These are phyloP conservation scores for grape (Vitis vinifera) DNA, from an alignment of 164 flowering plant genomes.

Conservation along the genomic window ASM3070453v1 NC_081810.1:18466001-18466500, in stretches of 20 bases:
- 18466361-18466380: constrained; percentile 4
- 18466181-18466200: no score
- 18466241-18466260: constrained; percentile 81
- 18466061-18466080: no score
- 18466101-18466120: no score
- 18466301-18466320: constrained; percentile 61
- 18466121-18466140: no score
- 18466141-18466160: no score
- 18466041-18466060: no score
- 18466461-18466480: no score
- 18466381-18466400: background rate
- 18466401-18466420: background rate
- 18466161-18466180: no score
- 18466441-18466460: no score
- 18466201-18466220: background rate
- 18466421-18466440: background rate
- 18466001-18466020: background rate
- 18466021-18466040: no score
- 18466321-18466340: constrained; percentile 72
- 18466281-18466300: constrained; percentile 62
- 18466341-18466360: constrained; percentile 61
- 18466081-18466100: no score
- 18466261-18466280: constrained; percentile 54
- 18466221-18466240: background rate
- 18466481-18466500: no score